Percentiles rank a stretch among this genome's conserved stretches.
phyloP scores from a whole-genome alignment of 208 protist species.

The Naegleria lovaniensis region DNA sequence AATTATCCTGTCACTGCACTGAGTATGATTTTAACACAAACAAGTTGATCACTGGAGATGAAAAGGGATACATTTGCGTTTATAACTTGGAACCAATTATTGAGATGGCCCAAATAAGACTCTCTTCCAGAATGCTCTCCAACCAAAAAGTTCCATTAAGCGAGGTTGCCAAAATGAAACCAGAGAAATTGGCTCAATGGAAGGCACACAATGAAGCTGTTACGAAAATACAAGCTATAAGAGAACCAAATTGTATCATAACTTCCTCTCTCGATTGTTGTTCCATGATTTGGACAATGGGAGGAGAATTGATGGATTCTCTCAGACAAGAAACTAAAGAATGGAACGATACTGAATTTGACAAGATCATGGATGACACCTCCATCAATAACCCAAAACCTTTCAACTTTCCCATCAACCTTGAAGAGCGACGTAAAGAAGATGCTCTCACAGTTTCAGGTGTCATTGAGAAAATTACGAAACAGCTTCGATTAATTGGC shows the following conservation, averaged over 20 bases:
- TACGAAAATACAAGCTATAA: not conserved
- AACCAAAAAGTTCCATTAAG: not conserved
- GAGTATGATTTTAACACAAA: not conserved
- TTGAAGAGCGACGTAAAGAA: not conserved
- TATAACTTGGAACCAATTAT: not conserved
- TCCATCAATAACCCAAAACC: not conserved
- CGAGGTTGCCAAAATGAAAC: not conserved
- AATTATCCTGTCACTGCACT: not conserved
- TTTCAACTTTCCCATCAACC: conserved; percentile 21
- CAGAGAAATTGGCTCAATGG: not conserved
- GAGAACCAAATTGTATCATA: not conserved
- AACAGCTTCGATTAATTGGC: conserved; percentile 3
- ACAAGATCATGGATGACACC: not conserved
- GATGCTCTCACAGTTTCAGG: not conserved
- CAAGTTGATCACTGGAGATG: conserved; percentile 4
- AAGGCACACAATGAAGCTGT: not conserved
- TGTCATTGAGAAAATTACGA: conserved; percentile 3
- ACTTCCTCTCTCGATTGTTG: not conserved
- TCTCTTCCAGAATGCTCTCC: not conserved
- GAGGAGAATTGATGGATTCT: conserved; percentile 5
- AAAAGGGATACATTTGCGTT: not conserved
- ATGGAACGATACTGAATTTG: not conserved
- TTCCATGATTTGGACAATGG: not conserved
- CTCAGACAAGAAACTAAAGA: conserved; percentile 5
- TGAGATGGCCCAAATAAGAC: not conserved